Evolutionary conservation across 768 basidiomycete genomes (phyloP), one percentile per base, ranked within the genome.

Genomic region (Kwoniella dejecticola): DNA sequence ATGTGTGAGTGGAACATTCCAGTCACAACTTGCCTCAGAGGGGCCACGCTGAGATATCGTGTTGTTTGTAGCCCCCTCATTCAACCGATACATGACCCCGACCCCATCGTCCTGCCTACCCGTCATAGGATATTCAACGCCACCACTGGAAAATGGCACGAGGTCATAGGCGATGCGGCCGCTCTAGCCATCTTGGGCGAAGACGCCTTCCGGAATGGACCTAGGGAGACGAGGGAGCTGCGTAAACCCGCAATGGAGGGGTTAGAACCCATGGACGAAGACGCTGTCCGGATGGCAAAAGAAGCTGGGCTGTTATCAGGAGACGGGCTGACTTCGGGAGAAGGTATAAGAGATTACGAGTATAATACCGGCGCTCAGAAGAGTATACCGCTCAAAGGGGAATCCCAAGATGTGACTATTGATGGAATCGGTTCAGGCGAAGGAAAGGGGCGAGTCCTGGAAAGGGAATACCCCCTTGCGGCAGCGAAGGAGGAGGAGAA

Each of bases 11-110:
- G 2, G 21, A 13, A 38, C 3, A 36, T 10, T 19, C 12, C 54
- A 38, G 33, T n/a, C 7, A 17, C 29, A 13, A 17, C 3, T 1
- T 17, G 12, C 31, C n/a, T n/a, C n/a, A n/a, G n/a, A n/a, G n/a
- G 24, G 42, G 17, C 12, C 17, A 24, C 23, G 10, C 40, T 61
- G 21, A 41, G 4, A 13, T 49, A 30, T 4, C 4, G 26, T 3
- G 26, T 26, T 29, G 26, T 61, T 23, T 19, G 12, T 53, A 76
- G 76, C 52, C 77, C 77, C 19, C 69, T 65, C 52, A 76, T 78
- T 47, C 75, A 76, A 57, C 77, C 77, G 23, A 69, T 78, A 36
- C 56, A 57, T 42, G 77, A 78, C 49, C 75, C 77, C 8, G 47
- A 72, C 31, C 77, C 77, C 2, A 74, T 68, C 33, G n/a, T 66